Conservation (phyloP, 345 rosid species). For the Lagerstroemia speciosa region DNA sequence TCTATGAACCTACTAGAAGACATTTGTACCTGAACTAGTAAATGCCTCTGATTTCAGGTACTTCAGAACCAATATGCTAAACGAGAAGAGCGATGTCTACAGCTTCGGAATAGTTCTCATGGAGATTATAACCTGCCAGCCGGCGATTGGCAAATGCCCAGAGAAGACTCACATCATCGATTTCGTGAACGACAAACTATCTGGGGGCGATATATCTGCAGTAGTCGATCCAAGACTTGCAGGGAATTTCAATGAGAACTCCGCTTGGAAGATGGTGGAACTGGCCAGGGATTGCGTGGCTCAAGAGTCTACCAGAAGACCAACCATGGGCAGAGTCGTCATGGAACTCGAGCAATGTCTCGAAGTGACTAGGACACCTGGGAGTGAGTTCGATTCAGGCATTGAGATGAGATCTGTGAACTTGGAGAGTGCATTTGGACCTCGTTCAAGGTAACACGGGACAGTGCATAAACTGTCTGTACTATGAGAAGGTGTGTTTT, state of each 20-base stretch:
- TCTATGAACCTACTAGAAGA: not conserved
- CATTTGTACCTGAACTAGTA: not conserved
- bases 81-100: constrained; percentile 45
- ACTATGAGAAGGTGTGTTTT: not conserved
- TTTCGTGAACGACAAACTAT: constrained; percentile 7
- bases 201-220: constrained; percentile 22
- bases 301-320: constrained; percentile 15
- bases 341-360: constrained; percentile 22
- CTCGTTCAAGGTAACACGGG: not conserved
- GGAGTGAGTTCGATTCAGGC: not conserved
- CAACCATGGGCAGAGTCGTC: constrained; percentile 25
- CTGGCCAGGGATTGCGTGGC: constrained; percentile 26
- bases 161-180: constrained; percentile 16
- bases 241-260: constrained; percentile 19
- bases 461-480: too few relatives aligned
- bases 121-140: constrained; percentile 41
- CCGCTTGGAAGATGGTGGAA: constrained; percentile 26
- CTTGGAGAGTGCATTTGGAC: not conserved
- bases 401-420: constrained; percentile 4
- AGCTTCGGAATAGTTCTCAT: constrained; percentile 44
- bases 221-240: constrained; percentile 22
- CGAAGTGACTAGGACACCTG: constrained; percentile 5
- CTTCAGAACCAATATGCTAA: constrained; percentile 12
- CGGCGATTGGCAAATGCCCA: constrained; percentile 18
- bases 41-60: not conserved